Conservation (phyloP, 129 eudicot genomes). For the Smallanthus sonchifolius region DNA sequence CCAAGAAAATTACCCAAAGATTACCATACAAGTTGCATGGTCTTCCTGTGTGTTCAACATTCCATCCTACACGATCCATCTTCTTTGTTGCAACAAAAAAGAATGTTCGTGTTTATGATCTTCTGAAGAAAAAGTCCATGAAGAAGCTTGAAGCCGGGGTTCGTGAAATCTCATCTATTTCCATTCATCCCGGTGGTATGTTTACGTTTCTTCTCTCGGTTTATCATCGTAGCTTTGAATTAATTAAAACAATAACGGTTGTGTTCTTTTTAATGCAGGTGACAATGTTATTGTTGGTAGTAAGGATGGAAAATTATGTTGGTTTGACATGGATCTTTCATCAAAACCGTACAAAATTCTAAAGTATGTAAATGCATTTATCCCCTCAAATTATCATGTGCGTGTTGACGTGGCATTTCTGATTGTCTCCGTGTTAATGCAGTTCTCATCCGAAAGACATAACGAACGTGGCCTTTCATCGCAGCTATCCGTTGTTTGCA, state of each 20-base stretch:
- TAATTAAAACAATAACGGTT: not conserved
- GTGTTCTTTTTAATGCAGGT: constrained; percentile 44
- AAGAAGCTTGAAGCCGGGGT: constrained; percentile 80
- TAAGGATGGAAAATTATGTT: constrained; percentile 82
- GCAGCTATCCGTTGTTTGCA: constrained; percentile 87
- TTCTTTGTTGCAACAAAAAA: constrained; percentile 86
- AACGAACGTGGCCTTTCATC: constrained; percentile 74
- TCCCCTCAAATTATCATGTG: not conserved
- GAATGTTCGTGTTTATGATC: constrained; percentile 78
- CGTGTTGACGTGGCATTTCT: not conserved
- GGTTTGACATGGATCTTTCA: constrained; percentile 99
- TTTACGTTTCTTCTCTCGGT: not conserved
- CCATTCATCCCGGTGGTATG: constrained; percentile 93
- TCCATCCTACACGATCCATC: constrained; percentile 85
- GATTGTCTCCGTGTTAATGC: constrained; percentile 12
- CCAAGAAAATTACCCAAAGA: constrained; percentile 71
- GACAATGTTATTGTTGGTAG: constrained; percentile 95
- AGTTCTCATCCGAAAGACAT: constrained; percentile 82
- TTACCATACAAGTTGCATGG: constrained; percentile 88
- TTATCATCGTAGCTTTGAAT: not conserved
- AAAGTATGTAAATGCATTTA: constrained; percentile 43
- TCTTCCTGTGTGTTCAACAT: constrained; percentile 73
- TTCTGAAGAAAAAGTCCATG: constrained; percentile 58
- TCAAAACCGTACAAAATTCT: constrained; percentile 78
- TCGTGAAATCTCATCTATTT: constrained; percentile 68